A percentile compares a stretch with the other conserved stretches of the same genome.
Evolutionary conservation across 345 rosid genomes (phyloP).

Genomic region (Linum lewisii): DNA sequence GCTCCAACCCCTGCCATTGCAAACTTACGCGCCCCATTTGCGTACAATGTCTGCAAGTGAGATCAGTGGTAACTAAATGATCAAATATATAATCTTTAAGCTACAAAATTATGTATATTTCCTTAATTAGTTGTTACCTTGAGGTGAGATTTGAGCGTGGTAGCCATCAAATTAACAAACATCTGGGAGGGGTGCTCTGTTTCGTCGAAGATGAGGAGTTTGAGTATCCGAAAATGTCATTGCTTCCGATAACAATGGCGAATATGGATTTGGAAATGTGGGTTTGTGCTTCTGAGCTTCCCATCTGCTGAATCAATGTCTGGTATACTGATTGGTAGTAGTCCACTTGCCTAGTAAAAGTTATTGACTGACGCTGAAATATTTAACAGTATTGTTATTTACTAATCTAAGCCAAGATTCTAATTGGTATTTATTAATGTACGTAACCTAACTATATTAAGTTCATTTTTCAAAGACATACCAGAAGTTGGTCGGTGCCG

Average conservation of each 20-base stretch:
- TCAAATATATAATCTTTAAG: not conserved
- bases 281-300: constrained; percentile 22
- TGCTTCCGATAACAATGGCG: constrained; percentile 40
- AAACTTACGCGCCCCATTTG: constrained; percentile 41
- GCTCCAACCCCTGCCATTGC: constrained; percentile 33
- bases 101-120: not conserved
- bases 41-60: constrained; percentile 38
- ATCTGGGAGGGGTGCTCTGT: constrained; percentile 28
- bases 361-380: constrained; percentile 32
- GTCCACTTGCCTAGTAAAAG: constrained; percentile 43
- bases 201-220: constrained; percentile 28
- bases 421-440: not conserved
- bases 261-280: constrained; percentile 46
- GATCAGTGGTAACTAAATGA: too few relatives aligned
- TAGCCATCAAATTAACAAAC: constrained; percentile 35
- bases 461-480: constrained; percentile 17
- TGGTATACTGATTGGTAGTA: constrained; percentile 25
- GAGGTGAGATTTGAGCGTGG: constrained; percentile 37
- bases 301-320: constrained; percentile 21
- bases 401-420: not conserved
- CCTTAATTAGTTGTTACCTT: constrained; percentile 34
- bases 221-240: constrained; percentile 49
- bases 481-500: constrained; percentile 31
- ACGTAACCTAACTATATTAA: too few relatives aligned
- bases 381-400: too few relatives aligned